These are phyloP conservation scores for Pythium coloratum DNA, from an alignment of 352 stramenopile genomes.

Conservation along the genomic window DNA sequence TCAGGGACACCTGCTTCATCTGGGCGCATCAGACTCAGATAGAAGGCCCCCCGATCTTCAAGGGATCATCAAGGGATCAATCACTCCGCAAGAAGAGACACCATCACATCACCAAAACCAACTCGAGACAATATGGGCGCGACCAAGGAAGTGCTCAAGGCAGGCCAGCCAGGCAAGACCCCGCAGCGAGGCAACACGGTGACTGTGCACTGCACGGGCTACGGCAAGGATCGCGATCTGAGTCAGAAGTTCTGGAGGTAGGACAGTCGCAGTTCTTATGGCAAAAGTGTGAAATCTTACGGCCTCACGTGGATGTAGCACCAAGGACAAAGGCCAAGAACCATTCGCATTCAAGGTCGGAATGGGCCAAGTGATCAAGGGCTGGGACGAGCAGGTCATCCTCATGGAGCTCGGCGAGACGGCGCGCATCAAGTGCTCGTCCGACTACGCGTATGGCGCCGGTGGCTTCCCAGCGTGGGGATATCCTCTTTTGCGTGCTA, in stretches of 20 bases:
- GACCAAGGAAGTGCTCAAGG: slow-evolving; percentile 59
- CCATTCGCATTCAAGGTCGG: slow-evolving; percentile 94
- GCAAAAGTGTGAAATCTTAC: no score
- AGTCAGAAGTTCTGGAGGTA: slow-evolving; percentile 93
- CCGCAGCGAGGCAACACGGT: slow-evolving; percentile 63
- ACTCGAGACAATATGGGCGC: slow-evolving; percentile 41
- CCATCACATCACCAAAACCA: background rate
- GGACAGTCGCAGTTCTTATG: no score
- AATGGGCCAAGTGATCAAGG: slow-evolving; percentile 93
- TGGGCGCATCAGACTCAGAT: background rate
- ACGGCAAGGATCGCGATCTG: slow-evolving; percentile 70
- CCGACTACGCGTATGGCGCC: slow-evolving; percentile 95
- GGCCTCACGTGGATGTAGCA: slow-evolving; percentile 35
- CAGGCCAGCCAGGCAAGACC: slow-evolving; percentile 47
- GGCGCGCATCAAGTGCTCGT: slow-evolving; percentile 90
- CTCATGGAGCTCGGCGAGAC: slow-evolving; percentile 88
- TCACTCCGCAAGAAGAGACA: background rate
- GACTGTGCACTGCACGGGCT: slow-evolving; percentile 84
- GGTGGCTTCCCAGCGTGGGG: slow-evolving; percentile 93
- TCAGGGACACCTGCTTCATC: background rate
- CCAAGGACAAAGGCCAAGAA: slow-evolving; percentile 93
- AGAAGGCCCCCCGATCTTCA: background rate
- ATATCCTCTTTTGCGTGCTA: slow-evolving; percentile 57
- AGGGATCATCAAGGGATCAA: background rate
- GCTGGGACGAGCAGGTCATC: slow-evolving; percentile 94